These are phyloP conservation scores for Moesziomyces antarcticus DNA, from an alignment of 1,284 basidiomycete species.

Conservation along the genomic window DNA sequence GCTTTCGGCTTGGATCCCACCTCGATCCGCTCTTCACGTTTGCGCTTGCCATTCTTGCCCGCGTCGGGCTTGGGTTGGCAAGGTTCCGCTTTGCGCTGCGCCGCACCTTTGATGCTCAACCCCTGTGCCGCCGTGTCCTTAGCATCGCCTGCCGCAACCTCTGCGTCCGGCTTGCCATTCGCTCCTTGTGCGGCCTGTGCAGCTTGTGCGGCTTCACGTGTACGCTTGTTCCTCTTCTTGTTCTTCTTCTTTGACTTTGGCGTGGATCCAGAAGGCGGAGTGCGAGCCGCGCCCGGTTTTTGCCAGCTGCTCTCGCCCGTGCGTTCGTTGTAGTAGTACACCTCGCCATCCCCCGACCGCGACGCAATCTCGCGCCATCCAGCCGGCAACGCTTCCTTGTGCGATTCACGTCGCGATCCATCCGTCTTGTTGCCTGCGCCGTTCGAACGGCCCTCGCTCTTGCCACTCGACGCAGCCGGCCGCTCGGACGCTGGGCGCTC, in stretches of 20 bases:
- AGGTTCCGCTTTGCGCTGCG: constrained; percentile 27
- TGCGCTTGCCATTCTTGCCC: not conserved
- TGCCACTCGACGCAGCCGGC: no score
- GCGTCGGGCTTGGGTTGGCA: not conserved
- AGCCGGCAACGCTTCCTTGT: constrained; percentile 7
- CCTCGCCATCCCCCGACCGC: constrained; percentile 30
- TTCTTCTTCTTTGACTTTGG: constrained; percentile 25
- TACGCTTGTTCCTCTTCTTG: constrained; percentile 18
- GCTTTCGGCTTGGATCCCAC: no score
- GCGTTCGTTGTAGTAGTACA: constrained; percentile 45
- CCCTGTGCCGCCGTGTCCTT: constrained; percentile 9
- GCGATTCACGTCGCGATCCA: not conserved
- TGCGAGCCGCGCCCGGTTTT: not conserved
- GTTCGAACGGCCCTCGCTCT: not conserved
- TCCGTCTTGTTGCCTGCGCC: no score
- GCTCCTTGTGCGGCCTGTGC: not conserved
- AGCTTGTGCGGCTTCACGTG: constrained; percentile 18
- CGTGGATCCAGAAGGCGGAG: not conserved
- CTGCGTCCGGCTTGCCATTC: not conserved
- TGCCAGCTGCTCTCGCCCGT: constrained; percentile 43
- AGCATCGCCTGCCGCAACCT: not conserved
- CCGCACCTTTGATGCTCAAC: constrained; percentile 41
- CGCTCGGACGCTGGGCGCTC: no score
- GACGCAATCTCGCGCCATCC: constrained; percentile 38
- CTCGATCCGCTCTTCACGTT: not conserved